Percentiles rank a stretch among this genome's conserved stretches.
phyloP scores from a whole-genome alignment of 2,329 filamentous ascomycete species.

The Shiraia bambusicola region DNA sequence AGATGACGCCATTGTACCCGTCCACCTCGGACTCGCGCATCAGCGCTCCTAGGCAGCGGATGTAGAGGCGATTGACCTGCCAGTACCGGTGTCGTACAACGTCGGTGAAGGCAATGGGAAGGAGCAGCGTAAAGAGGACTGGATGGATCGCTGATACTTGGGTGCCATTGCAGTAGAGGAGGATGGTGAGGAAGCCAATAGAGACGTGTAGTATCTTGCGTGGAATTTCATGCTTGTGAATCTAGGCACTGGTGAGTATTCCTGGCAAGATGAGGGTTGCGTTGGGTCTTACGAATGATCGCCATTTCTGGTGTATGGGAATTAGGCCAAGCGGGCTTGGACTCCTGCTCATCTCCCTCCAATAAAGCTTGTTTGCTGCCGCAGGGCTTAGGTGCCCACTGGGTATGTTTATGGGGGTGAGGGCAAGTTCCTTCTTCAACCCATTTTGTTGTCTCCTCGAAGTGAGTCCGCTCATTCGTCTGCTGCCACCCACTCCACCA shows the following conservation, averaged over 20 bases:
- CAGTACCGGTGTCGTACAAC: conserved; percentile 79
- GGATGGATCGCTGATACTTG: conserved; percentile 80
- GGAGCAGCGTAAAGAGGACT: conserved; percentile 74
- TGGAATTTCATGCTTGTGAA: conserved; percentile 93
- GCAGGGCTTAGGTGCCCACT: conserved; percentile 72
- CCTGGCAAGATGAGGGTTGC: conserved; percentile 11
- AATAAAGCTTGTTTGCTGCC: conserved; percentile 67
- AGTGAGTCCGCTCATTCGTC: conserved; percentile 57
- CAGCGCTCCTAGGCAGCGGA: conserved; percentile 77
- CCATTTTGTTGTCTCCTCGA: conserved; percentile 45
- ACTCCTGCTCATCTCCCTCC: conserved; percentile 86
- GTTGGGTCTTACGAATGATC: conserved; percentile 67
- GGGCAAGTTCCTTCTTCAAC: conserved; percentile 45
- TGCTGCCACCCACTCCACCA: conserved; percentile 29
- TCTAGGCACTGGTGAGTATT: conserved; percentile 13
- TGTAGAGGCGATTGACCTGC: conserved; percentile 83
- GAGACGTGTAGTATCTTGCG: conserved; percentile 92
- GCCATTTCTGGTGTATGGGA: conserved; percentile 90
- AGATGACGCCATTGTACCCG: conserved; percentile 96
- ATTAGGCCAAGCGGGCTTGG: conserved; percentile 92
- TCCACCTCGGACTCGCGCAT: conserved; percentile 97
- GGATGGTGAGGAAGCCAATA: conserved; percentile 90
- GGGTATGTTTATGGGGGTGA: conserved; percentile 44
- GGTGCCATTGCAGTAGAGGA: conserved; percentile 77
- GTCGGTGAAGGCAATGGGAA: conserved; percentile 83